Percentiles rank a stretch among this genome's conserved stretches.
Evolutionary conservation across 73 alveolate genomes (phyloP).

Genomic region (Paramecium primaurelia): DNA sequence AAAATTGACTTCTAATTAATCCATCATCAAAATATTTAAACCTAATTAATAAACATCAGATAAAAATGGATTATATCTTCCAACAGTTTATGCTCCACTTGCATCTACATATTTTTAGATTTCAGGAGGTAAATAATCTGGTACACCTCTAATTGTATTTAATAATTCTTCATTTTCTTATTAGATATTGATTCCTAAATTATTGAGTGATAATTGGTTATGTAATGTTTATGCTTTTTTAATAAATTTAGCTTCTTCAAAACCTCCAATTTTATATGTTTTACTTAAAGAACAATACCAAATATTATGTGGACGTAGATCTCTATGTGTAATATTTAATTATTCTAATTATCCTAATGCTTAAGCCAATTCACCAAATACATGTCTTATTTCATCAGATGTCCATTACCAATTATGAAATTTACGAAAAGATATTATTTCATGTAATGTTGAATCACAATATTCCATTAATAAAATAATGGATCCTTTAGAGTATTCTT

Average conservation of each 20-base stretch:
- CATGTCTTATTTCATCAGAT: constrained; percentile 22
- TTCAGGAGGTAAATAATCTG: constrained; percentile 57
- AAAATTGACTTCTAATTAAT: constrained; percentile 53
- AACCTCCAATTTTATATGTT: constrained; percentile 56
- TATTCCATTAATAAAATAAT: constrained; percentile 51
- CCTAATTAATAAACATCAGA: constrained; percentile 56
- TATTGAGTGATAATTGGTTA: neutral
- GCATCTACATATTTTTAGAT: constrained; percentile 37
- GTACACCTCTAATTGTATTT: constrained; percentile 63
- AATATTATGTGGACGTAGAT: constrained; percentile 52
- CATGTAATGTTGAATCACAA: constrained; percentile 58
- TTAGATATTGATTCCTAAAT: constrained; percentile 11
- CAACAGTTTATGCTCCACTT: constrained; percentile 35
- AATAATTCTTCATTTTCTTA: constrained; percentile 56
- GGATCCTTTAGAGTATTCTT: constrained; percentile 28
- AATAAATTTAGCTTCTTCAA: constrained; percentile 50
- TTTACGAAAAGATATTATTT: constrained; percentile 53
- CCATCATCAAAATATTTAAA: constrained; percentile 43
- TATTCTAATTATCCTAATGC: constrained; percentile 45
- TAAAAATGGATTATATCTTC: constrained; percentile 52
- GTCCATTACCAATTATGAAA: constrained; percentile 60
- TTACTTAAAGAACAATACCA: constrained; percentile 51
- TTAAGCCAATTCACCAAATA: constrained; percentile 52
- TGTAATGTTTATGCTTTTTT: neutral
- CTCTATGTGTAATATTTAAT: constrained; percentile 49